Base-by-base conservation (phyloP, 2,329 filamentous ascomycete genomes). In the Monilinia aucupariae region DNA sequence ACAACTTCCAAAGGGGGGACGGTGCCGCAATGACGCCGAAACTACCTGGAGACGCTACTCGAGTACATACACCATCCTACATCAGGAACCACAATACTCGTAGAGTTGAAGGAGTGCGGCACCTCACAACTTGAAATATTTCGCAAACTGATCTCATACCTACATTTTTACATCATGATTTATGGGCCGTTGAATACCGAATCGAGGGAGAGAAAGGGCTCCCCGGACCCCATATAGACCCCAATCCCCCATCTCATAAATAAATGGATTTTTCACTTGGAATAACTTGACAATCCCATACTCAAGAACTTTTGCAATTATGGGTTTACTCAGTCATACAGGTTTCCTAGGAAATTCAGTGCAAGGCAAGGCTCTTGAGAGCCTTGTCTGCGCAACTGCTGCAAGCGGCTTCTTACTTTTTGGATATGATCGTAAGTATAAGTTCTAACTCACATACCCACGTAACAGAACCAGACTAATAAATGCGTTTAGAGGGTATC, bases 341-440 rank as follows among this genome's bases (percentile, higher is more conserved):
- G 60, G 60, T 39, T 62, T 62, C 32, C 60, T 62, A 13, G 60
- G 60, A 30, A 49, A 41, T 5, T 20, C 51, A 20, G 60, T 62
- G 41, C 60, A 49, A 58, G 60, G 60, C 8, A 49, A 49, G 51
- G 60, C 60, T 41, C 60, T 62, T 22, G 60, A 62, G 43, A 62
- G 22, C 58, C 52, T 62, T 56, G 52, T 62, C 51, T 62, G 60
- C 22, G 60, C 60, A 30, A 62, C 60, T 58, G 60, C 60, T 30
- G 60, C 60, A 22, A 56, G 51, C 39, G 62, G 56, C 39, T 63
- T 63, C 48, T 56, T 63, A 20, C 59, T 64, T 8, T 65, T 65
- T 20, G 63, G 63, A 49, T 65, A 65, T 63, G 63, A 63, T 55
- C 48, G 53, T 51, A 47, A 55, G 63, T 58, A 27, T 20, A 58